Base-by-base conservation (phyloP, 164 flowering plant species). In the Protea cynaroides region DNA sequence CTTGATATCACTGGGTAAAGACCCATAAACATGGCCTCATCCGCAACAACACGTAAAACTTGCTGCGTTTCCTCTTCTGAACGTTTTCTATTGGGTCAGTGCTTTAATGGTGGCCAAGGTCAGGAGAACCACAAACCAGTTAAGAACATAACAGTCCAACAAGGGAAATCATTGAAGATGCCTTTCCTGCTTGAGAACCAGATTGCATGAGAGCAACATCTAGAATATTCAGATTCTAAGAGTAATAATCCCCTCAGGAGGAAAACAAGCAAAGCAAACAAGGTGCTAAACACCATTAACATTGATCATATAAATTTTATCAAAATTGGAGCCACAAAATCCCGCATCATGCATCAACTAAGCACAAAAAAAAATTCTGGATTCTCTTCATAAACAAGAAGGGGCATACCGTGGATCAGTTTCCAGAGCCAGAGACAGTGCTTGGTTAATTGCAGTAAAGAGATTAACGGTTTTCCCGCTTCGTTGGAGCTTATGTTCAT, bases 371-470 rank as follows among this genome's bases (percentile, higher is more conserved):
- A n/a, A n/a, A n/a, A n/a, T n/a, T 50, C 37, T 54, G 61, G 56
- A 58, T 29, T 47, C 23, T 40, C n/a, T 52, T 64, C 2, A 3
- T 21, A 58, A 9, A 18, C 19, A 12, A 18, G 2, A 18, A 54
- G 23, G 24, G 60, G 59, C 71, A 12, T 46, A 76, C 80, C 76
- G 74, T 40, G 80, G 80, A 71, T 76, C 80, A 23, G 74, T 67
- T 56, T 76, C 80, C 2, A 76, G 68, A 8, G 80, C 77, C 11
- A 76, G 65, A 54, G 62, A 64, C 29, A 76, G 80, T 0, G 80
- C 80, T 56, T 76, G 72, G 59, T 76, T 76, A 60, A 76, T 73
- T 37, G 80, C 80, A 34, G 80, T 51, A 67, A 76, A 76, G 62
- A 76, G 80, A 65, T 76, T 76, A 37, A 71, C 54, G 36, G 59